phyloP scores from a whole-genome alignment of 169 alveolate genomes.

The Plasmodium knowlesi region DNA sequence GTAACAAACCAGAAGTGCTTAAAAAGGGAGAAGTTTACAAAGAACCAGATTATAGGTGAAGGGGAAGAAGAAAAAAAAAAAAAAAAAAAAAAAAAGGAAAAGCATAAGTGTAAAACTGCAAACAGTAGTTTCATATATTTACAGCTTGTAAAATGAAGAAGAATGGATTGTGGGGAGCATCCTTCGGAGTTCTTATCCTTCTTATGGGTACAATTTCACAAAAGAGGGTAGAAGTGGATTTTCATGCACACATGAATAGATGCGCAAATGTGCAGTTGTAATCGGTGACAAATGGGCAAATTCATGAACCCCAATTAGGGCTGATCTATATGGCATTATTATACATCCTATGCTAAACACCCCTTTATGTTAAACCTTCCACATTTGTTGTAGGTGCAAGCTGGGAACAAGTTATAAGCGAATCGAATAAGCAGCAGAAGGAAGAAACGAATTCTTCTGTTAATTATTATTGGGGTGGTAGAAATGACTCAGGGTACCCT shows the following conservation, averaged over 20 bases:
- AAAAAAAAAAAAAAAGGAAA: background rate
- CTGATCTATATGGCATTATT: background rate
- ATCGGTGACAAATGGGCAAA: background rate
- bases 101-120: background rate
- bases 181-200: background rate
- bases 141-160: background rate
- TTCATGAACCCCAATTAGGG: background rate
- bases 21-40: background rate
- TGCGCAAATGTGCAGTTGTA: background rate
- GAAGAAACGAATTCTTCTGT: background rate
- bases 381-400: background rate
- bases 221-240: background rate
- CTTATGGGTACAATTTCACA: constrained; percentile 4
- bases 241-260: background rate
- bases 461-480: background rate
- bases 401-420: constrained; percentile 9
- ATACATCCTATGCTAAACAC: background rate
- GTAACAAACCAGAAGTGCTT: background rate
- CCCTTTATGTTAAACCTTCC: background rate
- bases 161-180: background rate
- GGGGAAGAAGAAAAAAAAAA: background rate
- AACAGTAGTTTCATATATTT: background rate
- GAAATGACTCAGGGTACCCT: background rate
- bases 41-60: background rate
- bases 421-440: constrained; percentile 7